Evolutionary conservation across 192 early-diverging fungal genomes (phyloP), one percentile per base, ranked within the genome.

Genomic region (Diversispora epigaea): DNA sequence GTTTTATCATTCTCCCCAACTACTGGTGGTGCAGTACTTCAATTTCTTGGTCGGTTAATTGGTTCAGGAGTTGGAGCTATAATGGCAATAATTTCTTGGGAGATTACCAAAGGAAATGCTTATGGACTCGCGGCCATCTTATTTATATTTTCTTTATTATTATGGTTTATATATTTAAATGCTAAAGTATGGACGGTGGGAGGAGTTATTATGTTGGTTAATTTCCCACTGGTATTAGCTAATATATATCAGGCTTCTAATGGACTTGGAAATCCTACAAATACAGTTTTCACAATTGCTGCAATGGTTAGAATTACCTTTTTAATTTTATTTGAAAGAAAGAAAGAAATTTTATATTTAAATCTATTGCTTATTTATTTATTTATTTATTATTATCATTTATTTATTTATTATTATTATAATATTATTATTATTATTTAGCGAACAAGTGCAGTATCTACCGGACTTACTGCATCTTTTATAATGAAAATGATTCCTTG

Each of bases 1-100:
- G 52, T 82, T 17, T 65, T 80, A 45, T 79, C 79, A 68, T 80
- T 82, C 68, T 71, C 78, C 32, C 81, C 81, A 9, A 75, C 76
- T 11, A 71, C 77, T 19, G 81, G 81, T 3, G 79, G 81, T 8
- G 77, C 64, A 12, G 60, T 80, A 17, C 79, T 82, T 71, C 79
- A 77, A 77, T 81, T 79, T 10, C 75, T 82, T 64, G 76, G 69
- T 44, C 63, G 81, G 21, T 62, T 73, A 9, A 1, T 74, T 22
- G 81, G 81, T 45, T 77, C 79, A 6, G 54, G 71, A 50, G 52
- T 77, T 10, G 81, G 81, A 2, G 81, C 81, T 10, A 15, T 62
- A 39, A 56, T 60, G 19, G 61, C 76, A 25, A 67, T 82, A 4
- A 61, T 82, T 9, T 71, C 77, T 15, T 82, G 81, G 81, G 72